Evolutionary conservation across 306 rosid genomes (phyloP), one percentile per base, ranked within the genome.

Genomic region (Aeschynomene evenia): DNA sequence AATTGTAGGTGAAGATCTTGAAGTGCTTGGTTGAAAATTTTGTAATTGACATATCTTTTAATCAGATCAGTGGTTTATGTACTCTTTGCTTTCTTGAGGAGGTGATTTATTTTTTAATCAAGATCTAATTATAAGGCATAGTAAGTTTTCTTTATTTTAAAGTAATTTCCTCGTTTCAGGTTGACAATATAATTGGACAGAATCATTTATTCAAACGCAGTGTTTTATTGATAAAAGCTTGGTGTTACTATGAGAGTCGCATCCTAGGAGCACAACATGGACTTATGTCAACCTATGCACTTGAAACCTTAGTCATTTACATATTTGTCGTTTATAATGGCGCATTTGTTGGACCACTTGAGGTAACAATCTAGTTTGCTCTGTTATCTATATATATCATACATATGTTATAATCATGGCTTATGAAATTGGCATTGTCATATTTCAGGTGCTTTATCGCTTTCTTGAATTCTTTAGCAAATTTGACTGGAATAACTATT

Each of bases 221-320:
- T 63, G 71, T 90, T 66, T 88, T 92, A 74, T 26, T 92, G 79
- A 82, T 92, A 71, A 92, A 92, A 80, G 96, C 96, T n/a, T 92
- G 98, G 98, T 90, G 96, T 77, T 90, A 72, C 76, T 79, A 90
- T 53, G 96, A 92, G 76, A 86, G 98, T 55, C 96, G 93, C 51
- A 81, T 90, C 77, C 71, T 92, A 56, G 96, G 98, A 13, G 96
- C 98, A 70, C 89, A 88, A 26, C 83, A 85, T 73, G 93, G 98
- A 67, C 93, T 92, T 26, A 70, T 92, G 65, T 90, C 98, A 50
- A 83, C 96, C 55, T 92, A 88, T 50, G 98, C 90, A 3, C 73
- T 92, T 84, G 96, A 92, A 83, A 73, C 86, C 24, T 85, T 92
- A 77, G 96, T 92, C 76, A 77, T 90, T 10, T 90, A 92, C 83